Base-by-base conservation (phyloP, 1,284 basidiomycete genomes). In the Lentinula novae-zelandiae region DNA sequence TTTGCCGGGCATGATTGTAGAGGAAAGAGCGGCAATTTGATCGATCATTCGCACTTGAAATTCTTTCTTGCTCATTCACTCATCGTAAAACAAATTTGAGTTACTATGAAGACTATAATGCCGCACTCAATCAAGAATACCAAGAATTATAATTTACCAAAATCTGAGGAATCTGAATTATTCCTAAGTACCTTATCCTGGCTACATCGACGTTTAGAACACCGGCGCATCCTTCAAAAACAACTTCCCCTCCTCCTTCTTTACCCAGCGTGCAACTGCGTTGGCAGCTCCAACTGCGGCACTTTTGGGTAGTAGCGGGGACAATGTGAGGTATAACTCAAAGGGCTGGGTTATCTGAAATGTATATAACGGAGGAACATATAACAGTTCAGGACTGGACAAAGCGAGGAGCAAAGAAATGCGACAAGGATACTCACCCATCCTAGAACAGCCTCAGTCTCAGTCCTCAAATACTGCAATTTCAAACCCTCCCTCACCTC, bases 141-240 rank as follows among this genome's bases (percentile, higher is more conserved):
- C 4, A 27, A 27, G 27, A 27, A 3, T 27, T 4, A 27, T 27
- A 27, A 3, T 27, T 27, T 27, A 27, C 3, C 27, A 3, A 3
- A 27, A 4, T 27, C 3, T 27, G 3, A 27, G 27, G 27, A 27
- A 27, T 27, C 27, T 4, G 27, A 27, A 27, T 27, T 27, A 27
- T 27, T 27, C 27, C 27, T 27, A 27, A 27, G 27, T 27, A 27
- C 27, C 27, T 27, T 27, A 27, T 27, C 27, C 27, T n/a, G 42
- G 15, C 42, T 44, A 12, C 9, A 20, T 9, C 8, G 8, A 8
- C 40, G 13, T 17, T 49, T 68, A 95, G 70, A 96, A 95, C 36
- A 94, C 90, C 10, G 93, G 93, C 27, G 93, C 93, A 73, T 96
- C 90, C 62, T 84, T 82, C 66, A 96, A 75, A 72, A 98, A 98